These are phyloP conservation scores for Metschnikowia borealis DNA, from an alignment of 805 yeast species.

Conservation along the genomic window DNA sequence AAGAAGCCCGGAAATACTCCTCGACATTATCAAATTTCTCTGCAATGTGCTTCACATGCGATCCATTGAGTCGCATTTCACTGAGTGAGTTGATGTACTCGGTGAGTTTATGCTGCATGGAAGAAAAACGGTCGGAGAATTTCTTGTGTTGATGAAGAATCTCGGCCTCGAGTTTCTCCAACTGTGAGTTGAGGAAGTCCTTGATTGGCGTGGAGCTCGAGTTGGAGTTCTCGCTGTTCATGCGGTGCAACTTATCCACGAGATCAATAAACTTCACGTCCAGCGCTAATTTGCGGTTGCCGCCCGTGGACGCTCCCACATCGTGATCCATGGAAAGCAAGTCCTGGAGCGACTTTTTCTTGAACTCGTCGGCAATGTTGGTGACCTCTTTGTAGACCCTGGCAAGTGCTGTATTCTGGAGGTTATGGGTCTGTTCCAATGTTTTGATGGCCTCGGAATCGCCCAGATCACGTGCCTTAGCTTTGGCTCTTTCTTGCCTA, in stretches of 20 bases:
- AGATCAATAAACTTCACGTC: constrained; percentile 34
- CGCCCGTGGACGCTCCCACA: constrained; percentile 9
- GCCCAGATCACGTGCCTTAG: constrained; percentile 5
- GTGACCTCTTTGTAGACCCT: constrained; percentile 32
- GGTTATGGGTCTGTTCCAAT: constrained; percentile 23
- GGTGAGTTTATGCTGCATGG: constrained; percentile 34
- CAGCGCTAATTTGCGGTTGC: constrained; percentile 14
- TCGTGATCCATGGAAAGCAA: constrained; percentile 38
- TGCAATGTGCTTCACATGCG: constrained; percentile 33
- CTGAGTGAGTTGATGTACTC: constrained; percentile 34
- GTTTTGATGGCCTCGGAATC: constrained; percentile 9
- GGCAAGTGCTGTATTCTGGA: constrained; percentile 28
- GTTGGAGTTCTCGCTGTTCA: constrained; percentile 20
- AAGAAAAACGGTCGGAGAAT: constrained; percentile 31
- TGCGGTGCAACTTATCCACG: constrained; percentile 37
- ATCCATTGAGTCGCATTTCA: constrained; percentile 31
- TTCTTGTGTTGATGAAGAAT: constrained; percentile 34
- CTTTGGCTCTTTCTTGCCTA: constrained; percentile 10
- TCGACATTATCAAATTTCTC: constrained; percentile 37
- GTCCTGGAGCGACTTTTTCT: constrained; percentile 33
- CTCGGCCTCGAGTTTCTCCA: constrained; percentile 28
- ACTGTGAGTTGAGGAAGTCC: constrained; percentile 34
- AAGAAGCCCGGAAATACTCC: constrained; percentile 29
- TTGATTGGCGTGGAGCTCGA: constrained; percentile 27
- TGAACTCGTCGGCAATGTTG: constrained; percentile 30